Conservation (phyloP, 257 asterid species). For the Nicotiana sylvestris region DNA sequence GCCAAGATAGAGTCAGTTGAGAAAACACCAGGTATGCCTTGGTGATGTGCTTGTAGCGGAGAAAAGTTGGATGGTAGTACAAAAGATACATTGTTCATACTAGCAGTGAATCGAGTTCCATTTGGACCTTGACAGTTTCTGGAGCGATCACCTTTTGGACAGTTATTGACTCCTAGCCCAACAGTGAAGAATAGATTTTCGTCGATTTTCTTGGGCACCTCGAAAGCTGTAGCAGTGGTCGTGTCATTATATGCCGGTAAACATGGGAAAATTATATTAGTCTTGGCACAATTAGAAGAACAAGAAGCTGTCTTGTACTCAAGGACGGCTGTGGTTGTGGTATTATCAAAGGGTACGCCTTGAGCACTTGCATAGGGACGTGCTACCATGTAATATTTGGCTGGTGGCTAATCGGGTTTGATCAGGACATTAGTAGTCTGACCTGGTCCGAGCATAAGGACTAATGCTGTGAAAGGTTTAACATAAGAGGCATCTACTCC, state of each 20-base stretch:
- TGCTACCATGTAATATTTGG: too few relatives aligned
- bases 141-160: conserved; percentile 44
- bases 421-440: too few relatives aligned
- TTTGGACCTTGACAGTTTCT: conserved; percentile 81
- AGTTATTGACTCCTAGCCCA: conserved; percentile 67
- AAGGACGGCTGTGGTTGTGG: conserved; percentile 87
- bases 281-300: conserved; percentile 32
- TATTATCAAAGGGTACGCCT: conserved; percentile 81
- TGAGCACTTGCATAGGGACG: conserved; percentile 52
- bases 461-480: too few relatives aligned
- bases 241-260: conserved; percentile 86
- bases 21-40: conserved; percentile 75
- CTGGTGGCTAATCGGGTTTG: too few relatives aligned
- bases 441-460: too few relatives aligned
- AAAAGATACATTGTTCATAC: conserved; percentile 12
- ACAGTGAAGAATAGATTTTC: conserved; percentile 69
- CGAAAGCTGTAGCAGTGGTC: conserved; percentile 64
- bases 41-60: conserved; percentile 68
- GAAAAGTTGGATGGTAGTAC: conserved; percentile 75
- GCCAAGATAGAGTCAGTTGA: conserved; percentile 31
- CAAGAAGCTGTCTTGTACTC: conserved; percentile 54
- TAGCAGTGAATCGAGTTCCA: conserved; percentile 16
- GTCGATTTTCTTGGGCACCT: conserved; percentile 72
- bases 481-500: too few relatives aligned
- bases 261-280: conserved; percentile 39